Evolutionary conservation across 2,329 filamentous ascomycete genomes (phyloP).

Genomic region (Xylariaceae sp.): DNA sequence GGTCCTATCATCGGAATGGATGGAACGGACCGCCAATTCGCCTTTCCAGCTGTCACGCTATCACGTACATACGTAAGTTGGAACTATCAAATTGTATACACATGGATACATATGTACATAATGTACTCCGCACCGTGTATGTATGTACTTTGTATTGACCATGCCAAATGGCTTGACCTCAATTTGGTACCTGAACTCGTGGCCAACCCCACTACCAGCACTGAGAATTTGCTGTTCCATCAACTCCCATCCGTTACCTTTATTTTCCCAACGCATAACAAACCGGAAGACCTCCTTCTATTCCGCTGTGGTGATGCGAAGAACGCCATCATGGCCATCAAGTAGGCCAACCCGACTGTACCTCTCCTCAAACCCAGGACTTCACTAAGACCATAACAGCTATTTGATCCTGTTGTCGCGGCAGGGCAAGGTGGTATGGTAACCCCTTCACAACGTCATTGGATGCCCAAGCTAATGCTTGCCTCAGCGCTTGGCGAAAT

Average conservation of each 20-base stretch:
- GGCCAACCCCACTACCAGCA: constrained; percentile 34
- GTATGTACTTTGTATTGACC: too few species aligned
- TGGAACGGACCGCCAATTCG: constrained; percentile 2
- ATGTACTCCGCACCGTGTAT: too few species aligned
- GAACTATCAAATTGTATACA: too few species aligned
- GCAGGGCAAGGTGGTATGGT: constrained; percentile 97
- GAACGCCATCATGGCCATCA: constrained; percentile 51
- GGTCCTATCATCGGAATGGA: not conserved
- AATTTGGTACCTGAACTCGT: constrained; percentile 31
- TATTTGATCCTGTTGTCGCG: constrained; percentile 97
- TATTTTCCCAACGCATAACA: constrained; percentile 9
- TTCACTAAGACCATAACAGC: constrained; percentile 52
- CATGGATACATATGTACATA: too few species aligned
- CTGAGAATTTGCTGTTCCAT: constrained; percentile 28
- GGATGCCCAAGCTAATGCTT: constrained; percentile 16
- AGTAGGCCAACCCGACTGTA: constrained; percentile 42
- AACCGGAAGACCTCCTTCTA: constrained; percentile 12
- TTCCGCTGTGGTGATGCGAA: constrained; percentile 31
- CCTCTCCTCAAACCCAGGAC: constrained; percentile 2
- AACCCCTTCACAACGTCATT: constrained; percentile 37
- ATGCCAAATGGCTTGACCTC: not conserved
- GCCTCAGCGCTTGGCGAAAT: constrained; percentile 90
- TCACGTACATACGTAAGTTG: too few species aligned
- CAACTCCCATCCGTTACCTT: constrained; percentile 6
- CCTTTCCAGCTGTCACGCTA: constrained; percentile 1